Evolutionary conservation across 2,329 filamentous ascomycete species (phyloP).

Genomic region (Akanthomyces lecanii): DNA sequence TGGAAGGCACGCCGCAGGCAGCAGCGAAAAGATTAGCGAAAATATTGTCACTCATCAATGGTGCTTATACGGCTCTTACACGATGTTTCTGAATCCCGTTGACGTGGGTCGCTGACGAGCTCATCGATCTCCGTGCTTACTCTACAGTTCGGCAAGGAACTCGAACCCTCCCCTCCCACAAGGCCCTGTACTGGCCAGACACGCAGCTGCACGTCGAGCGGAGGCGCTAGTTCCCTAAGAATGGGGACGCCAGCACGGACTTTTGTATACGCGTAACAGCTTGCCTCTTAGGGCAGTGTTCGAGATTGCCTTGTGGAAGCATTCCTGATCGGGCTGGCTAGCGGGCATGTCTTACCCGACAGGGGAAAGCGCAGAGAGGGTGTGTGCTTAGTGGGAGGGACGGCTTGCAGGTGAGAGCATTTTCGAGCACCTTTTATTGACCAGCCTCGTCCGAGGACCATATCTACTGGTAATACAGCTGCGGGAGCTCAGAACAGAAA

Average conservation of each 20-base stretch:
- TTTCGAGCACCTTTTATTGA: background rate
- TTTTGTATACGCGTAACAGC: background rate
- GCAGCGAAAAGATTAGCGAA: background rate
- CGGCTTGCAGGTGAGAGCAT: background rate
- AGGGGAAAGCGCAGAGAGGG: background rate
- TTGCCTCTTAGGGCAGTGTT: constrained; percentile 15
- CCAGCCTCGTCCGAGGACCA: background rate
- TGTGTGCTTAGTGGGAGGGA: background rate
- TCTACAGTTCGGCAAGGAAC: background rate
- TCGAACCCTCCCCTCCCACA: background rate
- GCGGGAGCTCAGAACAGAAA: background rate
- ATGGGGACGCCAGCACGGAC: background rate
- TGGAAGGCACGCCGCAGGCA: background rate
- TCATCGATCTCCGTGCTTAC: constrained; percentile 10
- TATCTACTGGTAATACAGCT: background rate
- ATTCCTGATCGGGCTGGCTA: constrained; percentile 12
- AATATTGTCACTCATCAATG: background rate
- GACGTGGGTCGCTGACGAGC: background rate
- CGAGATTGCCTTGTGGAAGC: constrained; percentile 12
- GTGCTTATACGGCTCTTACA: background rate
- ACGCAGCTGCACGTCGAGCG: background rate
- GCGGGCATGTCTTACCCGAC: background rate
- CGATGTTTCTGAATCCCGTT: constrained; percentile 1
- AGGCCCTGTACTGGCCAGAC: background rate
- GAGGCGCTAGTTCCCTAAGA: constrained; percentile 1